Evolutionary conservation across 495 filamentous ascomycete genomes (phyloP).

Genomic region (Aspergillus conjunctus): DNA sequence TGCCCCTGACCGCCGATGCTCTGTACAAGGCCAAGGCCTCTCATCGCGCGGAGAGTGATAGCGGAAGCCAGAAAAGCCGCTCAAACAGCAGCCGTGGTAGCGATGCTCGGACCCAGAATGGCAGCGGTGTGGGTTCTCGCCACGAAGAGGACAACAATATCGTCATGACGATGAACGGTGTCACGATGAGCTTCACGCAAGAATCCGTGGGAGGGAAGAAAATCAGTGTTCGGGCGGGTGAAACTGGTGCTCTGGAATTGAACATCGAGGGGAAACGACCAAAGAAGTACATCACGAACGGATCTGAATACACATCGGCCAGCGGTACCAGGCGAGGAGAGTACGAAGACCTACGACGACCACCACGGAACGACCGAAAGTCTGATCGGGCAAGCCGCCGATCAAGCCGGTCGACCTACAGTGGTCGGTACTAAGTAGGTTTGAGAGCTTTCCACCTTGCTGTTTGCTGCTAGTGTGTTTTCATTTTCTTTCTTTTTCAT

Average conservation of each 20-base stretch:
- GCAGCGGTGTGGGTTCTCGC: conserved; percentile 37
- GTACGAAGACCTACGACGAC: conserved; percentile 34
- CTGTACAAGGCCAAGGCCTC: conserved; percentile 36
- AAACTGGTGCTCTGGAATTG: conserved; percentile 42
- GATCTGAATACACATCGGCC: conserved; percentile 38
- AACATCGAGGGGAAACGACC: conserved; percentile 43
- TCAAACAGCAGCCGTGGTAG: conserved; percentile 50
- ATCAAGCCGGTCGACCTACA: conserved; percentile 44
- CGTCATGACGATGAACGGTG: conserved; percentile 46
- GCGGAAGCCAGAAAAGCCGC: conserved; percentile 49
- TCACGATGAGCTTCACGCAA: conserved; percentile 45
- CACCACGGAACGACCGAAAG: conserved; percentile 37
- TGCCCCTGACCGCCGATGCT: conserved; percentile 42
- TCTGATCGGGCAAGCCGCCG: conserved; percentile 45
- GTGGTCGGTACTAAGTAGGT: conserved; percentile 25
- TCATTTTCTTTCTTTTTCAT: conserved; percentile 4
- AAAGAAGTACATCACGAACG: conserved; percentile 40
- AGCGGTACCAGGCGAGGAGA: conserved; percentile 33
- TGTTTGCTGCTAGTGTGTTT: conserved; percentile 6
- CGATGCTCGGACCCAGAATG: conserved; percentile 36
- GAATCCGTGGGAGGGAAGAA: conserved; percentile 42
- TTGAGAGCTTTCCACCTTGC: not conserved
- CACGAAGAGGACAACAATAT: conserved; percentile 45
- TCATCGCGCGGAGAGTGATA: conserved; percentile 42
- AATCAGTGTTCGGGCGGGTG: conserved; percentile 46